Evolutionary conservation across 2,329 filamentous ascomycete species (phyloP).

Genomic region (Paecilomyces sp.): DNA sequence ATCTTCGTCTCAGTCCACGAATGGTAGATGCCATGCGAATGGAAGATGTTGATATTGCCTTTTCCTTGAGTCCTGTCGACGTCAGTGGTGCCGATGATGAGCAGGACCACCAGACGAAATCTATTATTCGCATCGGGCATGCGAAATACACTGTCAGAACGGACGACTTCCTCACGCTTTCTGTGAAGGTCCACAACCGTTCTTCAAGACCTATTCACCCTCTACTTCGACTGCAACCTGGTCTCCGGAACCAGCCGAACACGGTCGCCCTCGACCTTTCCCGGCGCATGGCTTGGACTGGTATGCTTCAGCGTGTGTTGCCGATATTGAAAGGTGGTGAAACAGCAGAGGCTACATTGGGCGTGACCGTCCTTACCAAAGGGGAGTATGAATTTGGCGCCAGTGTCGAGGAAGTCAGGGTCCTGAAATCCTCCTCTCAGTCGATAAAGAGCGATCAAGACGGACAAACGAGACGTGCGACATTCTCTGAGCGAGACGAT

Average conservation of each 20-base stretch:
- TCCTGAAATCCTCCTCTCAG: conserved; percentile 28
- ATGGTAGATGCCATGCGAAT: conserved; percentile 81
- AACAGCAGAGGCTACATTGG: conserved; percentile 56
- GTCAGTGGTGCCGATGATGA: conserved; percentile 8
- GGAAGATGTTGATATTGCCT: conserved; percentile 64
- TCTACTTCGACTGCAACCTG: conserved; percentile 68
- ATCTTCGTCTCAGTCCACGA: conserved; percentile 62
- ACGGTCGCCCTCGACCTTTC: conserved; percentile 72
- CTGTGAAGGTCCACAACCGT: conserved; percentile 67
- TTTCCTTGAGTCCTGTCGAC: conserved; percentile 35
- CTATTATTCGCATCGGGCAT: conserved; percentile 34
- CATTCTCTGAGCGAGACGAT: conserved; percentile 13
- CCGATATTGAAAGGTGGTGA: conserved; percentile 55
- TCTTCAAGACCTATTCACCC: conserved; percentile 61
- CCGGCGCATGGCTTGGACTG: conserved; percentile 77
- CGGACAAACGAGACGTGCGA: conserved; percentile 6
- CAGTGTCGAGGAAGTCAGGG: conserved; percentile 69
- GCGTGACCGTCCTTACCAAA: conserved; percentile 66
- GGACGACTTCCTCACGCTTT: conserved; percentile 63
- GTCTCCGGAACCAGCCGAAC: conserved; percentile 64
- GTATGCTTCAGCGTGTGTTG: conserved; percentile 69
- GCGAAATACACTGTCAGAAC: conserved; percentile 42
- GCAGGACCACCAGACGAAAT: conserved; percentile 4
- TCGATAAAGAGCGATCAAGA: conserved; percentile 8
- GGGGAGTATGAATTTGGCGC: conserved; percentile 79